Percentiles rank a stretch among this genome's conserved stretches.
phyloP scores from a whole-genome alignment of 495 filamentous ascomycete genomes.

The Hypoxylon fragiforme region DNA sequence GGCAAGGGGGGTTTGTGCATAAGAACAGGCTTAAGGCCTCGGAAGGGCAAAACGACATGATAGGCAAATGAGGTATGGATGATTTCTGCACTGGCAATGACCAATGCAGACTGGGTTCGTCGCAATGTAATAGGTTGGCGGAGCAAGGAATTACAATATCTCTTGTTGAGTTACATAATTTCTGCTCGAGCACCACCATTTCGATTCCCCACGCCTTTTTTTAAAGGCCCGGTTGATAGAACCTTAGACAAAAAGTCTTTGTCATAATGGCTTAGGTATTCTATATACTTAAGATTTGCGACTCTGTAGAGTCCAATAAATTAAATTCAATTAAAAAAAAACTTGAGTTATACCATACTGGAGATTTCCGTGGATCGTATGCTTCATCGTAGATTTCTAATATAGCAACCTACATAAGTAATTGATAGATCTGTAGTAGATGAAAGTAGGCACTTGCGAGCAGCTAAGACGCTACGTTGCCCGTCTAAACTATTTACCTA shows the following conservation, averaged over 20 bases:
- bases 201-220: too few relatives aligned
- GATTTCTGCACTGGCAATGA: slow-evolving; percentile 24
- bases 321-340: too few relatives aligned
- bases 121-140: slow-evolving; percentile 18
- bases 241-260: not conserved
- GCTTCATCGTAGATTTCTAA: not conserved
- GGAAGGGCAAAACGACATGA: slow-evolving; percentile 14
- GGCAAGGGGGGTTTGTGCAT: slow-evolving; percentile 22
- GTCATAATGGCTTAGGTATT: not conserved
- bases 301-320: too few relatives aligned
- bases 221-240: not conserved
- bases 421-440: too few relatives aligned
- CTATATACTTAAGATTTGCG: too few relatives aligned
- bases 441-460: too few relatives aligned
- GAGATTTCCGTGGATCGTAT: not conserved
- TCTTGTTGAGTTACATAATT: slow-evolving; percentile 35
- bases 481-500: too few relatives aligned
- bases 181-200: too few relatives aligned
- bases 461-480: not conserved
- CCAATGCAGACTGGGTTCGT: slow-evolving; percentile 12
- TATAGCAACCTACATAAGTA: not conserved
- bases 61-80: slow-evolving; percentile 17
- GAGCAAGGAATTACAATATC: not conserved
- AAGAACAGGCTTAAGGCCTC: slow-evolving; percentile 29
- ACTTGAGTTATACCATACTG: too few relatives aligned